A percentile compares a stretch with the other conserved stretches of the same genome.
Evolutionary conservation across 352 stramenopile genomes (phyloP).

Genomic region (Globisporangium recalcitrans): DNA sequence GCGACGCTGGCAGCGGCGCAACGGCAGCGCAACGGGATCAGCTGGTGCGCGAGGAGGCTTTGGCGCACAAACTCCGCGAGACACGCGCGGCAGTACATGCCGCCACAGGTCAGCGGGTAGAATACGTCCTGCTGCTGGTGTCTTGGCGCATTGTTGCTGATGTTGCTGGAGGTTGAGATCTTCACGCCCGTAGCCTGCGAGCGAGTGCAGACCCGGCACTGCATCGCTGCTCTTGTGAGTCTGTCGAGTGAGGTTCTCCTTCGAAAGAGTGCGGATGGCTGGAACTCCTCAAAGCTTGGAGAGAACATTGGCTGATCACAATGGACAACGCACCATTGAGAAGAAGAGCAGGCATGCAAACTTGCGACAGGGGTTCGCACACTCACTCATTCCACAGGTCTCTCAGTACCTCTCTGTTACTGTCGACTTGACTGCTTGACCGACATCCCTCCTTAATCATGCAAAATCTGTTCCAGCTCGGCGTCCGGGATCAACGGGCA

Average conservation of each 20-base stretch:
- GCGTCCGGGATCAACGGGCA: constrained; percentile 55
- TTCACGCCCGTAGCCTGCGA: neutral
- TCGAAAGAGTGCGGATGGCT: neutral
- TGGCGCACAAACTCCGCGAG: constrained; percentile 16
- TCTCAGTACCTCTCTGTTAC: neutral
- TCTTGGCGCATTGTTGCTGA: neutral
- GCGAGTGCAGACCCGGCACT: neutral
- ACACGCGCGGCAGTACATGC: constrained; percentile 32
- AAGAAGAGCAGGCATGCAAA: neutral
- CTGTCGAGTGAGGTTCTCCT: neutral
- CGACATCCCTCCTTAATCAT: constrained; percentile 25
- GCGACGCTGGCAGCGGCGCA: constrained; percentile 32
- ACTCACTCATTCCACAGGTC: neutral
- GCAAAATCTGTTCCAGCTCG: constrained; percentile 47
- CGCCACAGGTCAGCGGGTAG: constrained; percentile 36
- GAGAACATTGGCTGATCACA: neutral
- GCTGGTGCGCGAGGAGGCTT: constrained; percentile 18
- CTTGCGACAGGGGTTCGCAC: neutral
- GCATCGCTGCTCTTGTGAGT: neutral
- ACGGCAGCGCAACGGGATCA: constrained; percentile 34
- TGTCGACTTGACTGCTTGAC: no score
- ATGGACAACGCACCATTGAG: neutral
- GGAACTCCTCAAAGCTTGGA: neutral
- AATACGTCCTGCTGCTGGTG: constrained; percentile 9
- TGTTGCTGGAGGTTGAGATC: neutral